Evolutionary conservation across 768 basidiomycete species (phyloP), one percentile per base, ranked within the genome.

Genomic region (Phaffia australis): DNA sequence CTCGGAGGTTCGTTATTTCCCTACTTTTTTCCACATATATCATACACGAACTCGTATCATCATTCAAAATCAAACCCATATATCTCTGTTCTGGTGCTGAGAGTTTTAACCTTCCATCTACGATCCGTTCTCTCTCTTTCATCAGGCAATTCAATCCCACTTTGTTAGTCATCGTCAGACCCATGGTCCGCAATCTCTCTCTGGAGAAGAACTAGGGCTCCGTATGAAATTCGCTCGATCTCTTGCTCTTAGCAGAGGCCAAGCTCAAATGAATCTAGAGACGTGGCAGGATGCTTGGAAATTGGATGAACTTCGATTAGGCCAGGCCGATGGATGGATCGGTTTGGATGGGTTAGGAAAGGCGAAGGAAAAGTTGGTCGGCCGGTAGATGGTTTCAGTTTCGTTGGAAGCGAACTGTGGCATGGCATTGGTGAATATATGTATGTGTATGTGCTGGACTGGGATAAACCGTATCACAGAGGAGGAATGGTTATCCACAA

Each of bases 211-310:
- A 47, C 68, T 75, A 1, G 60, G 71, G 42, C 65, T 73, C 64
- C 63, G 73, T 9, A 74, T 75, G 71, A 70, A 69, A n/a, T 68
- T 71, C 19, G 70, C 71, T 0, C 63, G 74, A 56, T 69, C 30
- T 14, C 60, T 74, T 14, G 70, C 73, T 0, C 66, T 72, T 6
- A 70, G 69, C 25, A 23, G 52, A 8, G 73, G 73, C n/a, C 60
- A 67, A 32, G 19, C 25, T 0, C 49, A 57, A 56, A 65, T 75
- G 30, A 63, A 63, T 50, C 35, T 55, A 27, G 64, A 65, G 35
- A 69, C 60, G n/a, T 75, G 73, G 72, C 29, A 61, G 23, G 32
- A 23, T 23, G 71, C 70, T 48, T 69, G 67, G 27, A 65, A 68
- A 61, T 62, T 75, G 5, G 73, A 73, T 58, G 73, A 75, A 47